A percentile compares a stretch with the other conserved stretches of the same genome.
Conservation (phyloP, 1,284 basidiomycete genomes). For the Inonotus obliquus region DNA sequence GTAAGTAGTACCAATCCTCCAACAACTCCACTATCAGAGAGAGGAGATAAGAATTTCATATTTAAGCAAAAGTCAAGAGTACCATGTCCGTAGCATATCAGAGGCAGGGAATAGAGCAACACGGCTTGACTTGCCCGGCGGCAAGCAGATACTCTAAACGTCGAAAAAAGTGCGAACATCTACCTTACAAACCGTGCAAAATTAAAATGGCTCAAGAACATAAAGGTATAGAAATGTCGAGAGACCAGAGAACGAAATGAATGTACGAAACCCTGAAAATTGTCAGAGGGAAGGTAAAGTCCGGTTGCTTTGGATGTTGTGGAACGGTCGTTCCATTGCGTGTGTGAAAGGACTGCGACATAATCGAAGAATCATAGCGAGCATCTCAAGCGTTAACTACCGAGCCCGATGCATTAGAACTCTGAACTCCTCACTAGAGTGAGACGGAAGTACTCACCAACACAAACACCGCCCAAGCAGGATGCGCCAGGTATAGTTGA, state of each 20-base stretch:
- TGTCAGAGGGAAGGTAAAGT: not conserved
- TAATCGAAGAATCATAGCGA: not conserved
- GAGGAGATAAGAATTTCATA: not conserved
- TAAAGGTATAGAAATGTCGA: not conserved
- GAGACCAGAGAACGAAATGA: constrained; percentile 8
- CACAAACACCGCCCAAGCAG: constrained; percentile 12
- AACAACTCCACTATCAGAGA: too few species aligned
- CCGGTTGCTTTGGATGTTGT: not conserved
- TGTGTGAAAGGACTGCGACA: not conserved
- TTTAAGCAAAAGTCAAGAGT: not conserved
- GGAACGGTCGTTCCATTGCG: not conserved
- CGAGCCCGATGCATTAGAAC: not conserved
- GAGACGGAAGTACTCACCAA: constrained; percentile 7
- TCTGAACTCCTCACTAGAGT: not conserved
- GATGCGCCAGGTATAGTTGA: constrained; percentile 11
- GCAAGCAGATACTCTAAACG: not conserved
- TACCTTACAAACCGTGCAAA: constrained; percentile 12
- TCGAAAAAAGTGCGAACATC: not conserved
- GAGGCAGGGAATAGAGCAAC: not conserved
- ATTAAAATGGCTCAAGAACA: not conserved
- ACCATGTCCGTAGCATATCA: not conserved
- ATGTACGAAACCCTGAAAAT: not conserved
- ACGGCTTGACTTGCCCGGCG: not conserved
- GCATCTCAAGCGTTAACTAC: not conserved
- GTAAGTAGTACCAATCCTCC: not conserved